Evolutionary conservation across 78 protist species (phyloP).

Genomic region (Dictyostelium capitatum): DNA sequence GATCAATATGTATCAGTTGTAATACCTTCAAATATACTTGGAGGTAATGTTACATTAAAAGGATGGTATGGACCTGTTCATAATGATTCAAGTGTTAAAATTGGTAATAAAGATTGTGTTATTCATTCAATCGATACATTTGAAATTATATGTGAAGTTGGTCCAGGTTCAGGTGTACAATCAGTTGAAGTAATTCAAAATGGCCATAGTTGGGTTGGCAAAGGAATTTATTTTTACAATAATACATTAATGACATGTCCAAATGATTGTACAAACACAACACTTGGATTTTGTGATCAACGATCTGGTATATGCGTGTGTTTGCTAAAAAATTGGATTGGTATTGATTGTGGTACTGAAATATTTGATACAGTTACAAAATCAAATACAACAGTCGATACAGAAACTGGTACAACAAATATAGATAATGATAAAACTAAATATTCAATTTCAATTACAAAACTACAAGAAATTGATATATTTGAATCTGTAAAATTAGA

Average conservation of each 20-base stretch:
- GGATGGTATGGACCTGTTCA: constrained; percentile 1
- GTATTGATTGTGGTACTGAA: neutral
- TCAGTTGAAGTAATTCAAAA: neutral
- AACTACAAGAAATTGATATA: neutral
- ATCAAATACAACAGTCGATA: neutral
- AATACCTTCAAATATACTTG: neutral
- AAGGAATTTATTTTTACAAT: neutral
- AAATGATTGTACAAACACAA: neutral
- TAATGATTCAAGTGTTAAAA: neutral
- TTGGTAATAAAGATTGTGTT: neutral
- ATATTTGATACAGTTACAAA: neutral
- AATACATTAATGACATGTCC: neutral
- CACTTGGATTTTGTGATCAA: neutral
- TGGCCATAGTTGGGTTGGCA: neutral
- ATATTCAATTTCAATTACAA: neutral
- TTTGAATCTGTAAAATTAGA: neutral
- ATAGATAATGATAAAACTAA: neutral
- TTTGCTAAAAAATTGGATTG: neutral
- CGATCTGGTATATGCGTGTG: neutral
- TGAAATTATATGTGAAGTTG: neutral
- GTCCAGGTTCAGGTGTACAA: neutral
- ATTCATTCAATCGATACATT: neutral
- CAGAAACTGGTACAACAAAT: neutral
- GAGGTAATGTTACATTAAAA: neutral
- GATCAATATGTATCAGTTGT: constrained; percentile 1